phyloP scores from a whole-genome alignment of 257 asterid genomes.

The Nicotiana tomentosiformis region DNA sequence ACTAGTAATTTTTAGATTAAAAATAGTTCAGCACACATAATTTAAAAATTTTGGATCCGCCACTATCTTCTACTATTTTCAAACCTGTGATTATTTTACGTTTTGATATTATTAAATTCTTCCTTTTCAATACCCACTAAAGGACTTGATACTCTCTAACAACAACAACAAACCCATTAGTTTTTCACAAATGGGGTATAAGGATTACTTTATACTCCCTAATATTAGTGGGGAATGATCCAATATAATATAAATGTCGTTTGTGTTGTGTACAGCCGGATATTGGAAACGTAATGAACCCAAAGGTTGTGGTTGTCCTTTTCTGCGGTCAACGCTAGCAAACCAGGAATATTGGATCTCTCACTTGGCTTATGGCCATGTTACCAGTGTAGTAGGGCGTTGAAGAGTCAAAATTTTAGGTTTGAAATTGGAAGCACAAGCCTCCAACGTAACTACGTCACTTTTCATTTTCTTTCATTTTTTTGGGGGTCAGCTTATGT shows the following conservation, averaged over 20 bases:
- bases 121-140: too few relatives aligned
- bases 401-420: background rate
- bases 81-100: too few relatives aligned
- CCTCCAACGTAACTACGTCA: background rate
- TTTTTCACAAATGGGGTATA: accelerated
- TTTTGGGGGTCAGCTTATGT: background rate
- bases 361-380: background rate
- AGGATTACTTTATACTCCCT: background rate
- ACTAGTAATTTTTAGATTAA: too few relatives aligned
- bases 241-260: background rate
- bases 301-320: background rate
- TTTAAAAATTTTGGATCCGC: too few relatives aligned
- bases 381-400: background rate
- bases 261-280: too few relatives aligned
- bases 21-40: too few relatives aligned
- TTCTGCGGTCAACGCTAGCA: background rate
- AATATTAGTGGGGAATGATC: too few relatives aligned
- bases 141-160: too few relatives aligned
- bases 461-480: background rate
- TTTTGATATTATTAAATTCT: too few relatives aligned
- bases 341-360: background rate
- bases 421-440: background rate
- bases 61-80: too few relatives aligned
- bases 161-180: too few relatives aligned
- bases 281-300: background rate